Percentiles rank a stretch among this genome's conserved stretches.
Evolutionary conservation across 2,329 filamentous ascomycete genomes (phyloP).

Genomic region (Golovinomyces cichoracearum): DNA sequence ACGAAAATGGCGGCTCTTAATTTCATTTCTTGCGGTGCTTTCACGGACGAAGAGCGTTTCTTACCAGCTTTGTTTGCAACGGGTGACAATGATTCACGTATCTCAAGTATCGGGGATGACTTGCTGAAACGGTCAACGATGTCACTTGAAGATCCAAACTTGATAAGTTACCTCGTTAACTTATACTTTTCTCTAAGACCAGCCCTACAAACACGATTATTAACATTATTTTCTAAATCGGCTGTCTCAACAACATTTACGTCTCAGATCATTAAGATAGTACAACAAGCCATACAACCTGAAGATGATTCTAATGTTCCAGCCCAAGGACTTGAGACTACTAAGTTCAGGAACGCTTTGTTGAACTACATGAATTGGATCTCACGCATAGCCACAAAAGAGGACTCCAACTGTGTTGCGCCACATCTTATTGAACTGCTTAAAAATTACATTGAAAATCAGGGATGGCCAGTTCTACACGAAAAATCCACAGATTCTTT

Average conservation of each 20-base stretch:
- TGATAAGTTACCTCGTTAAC: conserved; percentile 41
- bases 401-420: conserved; percentile 38
- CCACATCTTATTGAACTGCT: conserved; percentile 41
- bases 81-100: conserved; percentile 53
- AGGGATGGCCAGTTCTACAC: conserved; percentile 55
- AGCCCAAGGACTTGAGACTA: conserved; percentile 28
- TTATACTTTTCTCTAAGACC: conserved; percentile 50
- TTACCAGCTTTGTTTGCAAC: conserved; percentile 62
- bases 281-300: conserved; percentile 36
- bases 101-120: conserved; percentile 69
- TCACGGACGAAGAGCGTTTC: conserved; percentile 60
- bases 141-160: conserved; percentile 39
- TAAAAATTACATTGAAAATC: conserved; percentile 45
- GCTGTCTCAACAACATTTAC: conserved; percentile 43
- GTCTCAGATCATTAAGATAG: conserved; percentile 38
- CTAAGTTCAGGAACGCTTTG: conserved; percentile 56
- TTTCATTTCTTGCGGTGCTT: conserved; percentile 63
- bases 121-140: conserved; percentile 56
- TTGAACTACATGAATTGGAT: conserved; percentile 77
- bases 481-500: conserved; percentile 33
- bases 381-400: conserved; percentile 40
- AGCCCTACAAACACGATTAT: conserved; percentile 50
- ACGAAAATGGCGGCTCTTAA: conserved; percentile 42
- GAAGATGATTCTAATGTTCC: conserved; percentile 15
- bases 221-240: conserved; percentile 54